Evolutionary conservation across 2,329 filamentous ascomycete species (phyloP).

Genomic region (Didymella glomerata): DNA sequence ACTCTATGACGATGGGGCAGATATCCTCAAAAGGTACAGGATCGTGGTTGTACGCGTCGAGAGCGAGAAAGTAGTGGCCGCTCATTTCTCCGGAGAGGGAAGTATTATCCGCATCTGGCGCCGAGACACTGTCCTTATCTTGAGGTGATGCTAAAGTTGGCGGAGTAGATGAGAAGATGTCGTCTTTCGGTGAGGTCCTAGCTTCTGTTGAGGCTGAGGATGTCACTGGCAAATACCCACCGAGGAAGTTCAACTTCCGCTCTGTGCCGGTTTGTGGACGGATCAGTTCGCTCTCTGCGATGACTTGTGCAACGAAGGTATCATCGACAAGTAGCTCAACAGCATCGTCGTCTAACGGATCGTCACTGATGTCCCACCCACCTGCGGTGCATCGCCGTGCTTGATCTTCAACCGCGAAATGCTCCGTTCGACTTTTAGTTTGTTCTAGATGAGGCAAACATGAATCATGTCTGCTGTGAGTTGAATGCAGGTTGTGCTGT

Average conservation of each 20-base stretch:
- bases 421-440: not conserved
- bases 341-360: not conserved
- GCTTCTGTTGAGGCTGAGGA: not conserved
- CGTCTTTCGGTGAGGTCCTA: not conserved
- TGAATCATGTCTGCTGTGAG: not conserved
- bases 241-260: not conserved
- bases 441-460: not conserved
- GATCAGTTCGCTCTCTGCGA: not conserved
- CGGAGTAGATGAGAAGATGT: not conserved
- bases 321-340: not conserved
- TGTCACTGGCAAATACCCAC: not conserved
- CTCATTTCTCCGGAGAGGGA: not conserved
- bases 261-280: not conserved
- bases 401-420: not conserved
- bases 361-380: conserved; percentile 2
- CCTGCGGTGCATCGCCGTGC: not conserved
- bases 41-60: not conserved
- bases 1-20: not conserved
- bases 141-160: not conserved
- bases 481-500: not conserved
- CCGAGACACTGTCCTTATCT: not conserved
- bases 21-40: not conserved
- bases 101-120: not conserved
- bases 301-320: not conserved
- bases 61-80: not conserved